These are phyloP conservation scores for Allium sativum DNA, from an alignment of 106 monocot genomes.

Conservation along the genomic window DNA sequence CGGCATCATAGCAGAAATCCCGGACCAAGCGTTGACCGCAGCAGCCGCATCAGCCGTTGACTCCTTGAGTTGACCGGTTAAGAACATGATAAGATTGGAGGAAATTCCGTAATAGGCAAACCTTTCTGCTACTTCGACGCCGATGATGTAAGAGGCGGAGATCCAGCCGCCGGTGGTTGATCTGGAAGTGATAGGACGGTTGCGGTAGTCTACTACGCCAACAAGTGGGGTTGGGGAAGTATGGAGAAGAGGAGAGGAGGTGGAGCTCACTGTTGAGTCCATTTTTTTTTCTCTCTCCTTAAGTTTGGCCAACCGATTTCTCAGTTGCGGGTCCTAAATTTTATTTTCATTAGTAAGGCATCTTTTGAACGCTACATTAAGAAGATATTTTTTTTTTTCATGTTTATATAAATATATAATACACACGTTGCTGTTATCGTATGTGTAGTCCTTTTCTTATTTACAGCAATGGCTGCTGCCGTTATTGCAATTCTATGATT, in stretches of 20 bases:
- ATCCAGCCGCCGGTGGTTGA: conserved; percentile 30
- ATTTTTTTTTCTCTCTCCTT: too few relatives aligned
- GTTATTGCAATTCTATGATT: too few relatives aligned
- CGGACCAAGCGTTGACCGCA: conserved; percentile 35
- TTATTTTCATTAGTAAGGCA: too few relatives aligned
- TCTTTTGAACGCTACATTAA: too few relatives aligned
- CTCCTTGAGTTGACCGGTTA: conserved; percentile 37
- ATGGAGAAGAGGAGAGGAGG: conserved; percentile 1
- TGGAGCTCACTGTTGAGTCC: not conserved
- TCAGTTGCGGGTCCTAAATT: too few relatives aligned
- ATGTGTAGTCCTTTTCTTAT: too few relatives aligned
- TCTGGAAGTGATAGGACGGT: conserved; percentile 8
- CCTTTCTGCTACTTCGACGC: conserved; percentile 44
- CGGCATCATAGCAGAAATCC: conserved; percentile 27
- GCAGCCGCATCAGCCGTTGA: conserved; percentile 33
- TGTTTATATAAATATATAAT: too few relatives aligned
- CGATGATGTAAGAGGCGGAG: conserved; percentile 28
- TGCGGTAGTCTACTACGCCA: conserved; percentile 23
- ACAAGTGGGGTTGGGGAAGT: not conserved
- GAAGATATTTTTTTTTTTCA: too few relatives aligned
- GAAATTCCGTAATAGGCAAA: conserved; percentile 45
- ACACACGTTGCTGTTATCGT: too few relatives aligned
- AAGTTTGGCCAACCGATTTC: too few relatives aligned
- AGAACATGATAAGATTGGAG: conserved; percentile 42
- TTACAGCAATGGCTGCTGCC: too few relatives aligned